Percentiles rank a stretch among this genome's conserved stretches.
phyloP scores from a whole-genome alignment of 345 rosid species.

The Noccaea caerulescens region DNA sequence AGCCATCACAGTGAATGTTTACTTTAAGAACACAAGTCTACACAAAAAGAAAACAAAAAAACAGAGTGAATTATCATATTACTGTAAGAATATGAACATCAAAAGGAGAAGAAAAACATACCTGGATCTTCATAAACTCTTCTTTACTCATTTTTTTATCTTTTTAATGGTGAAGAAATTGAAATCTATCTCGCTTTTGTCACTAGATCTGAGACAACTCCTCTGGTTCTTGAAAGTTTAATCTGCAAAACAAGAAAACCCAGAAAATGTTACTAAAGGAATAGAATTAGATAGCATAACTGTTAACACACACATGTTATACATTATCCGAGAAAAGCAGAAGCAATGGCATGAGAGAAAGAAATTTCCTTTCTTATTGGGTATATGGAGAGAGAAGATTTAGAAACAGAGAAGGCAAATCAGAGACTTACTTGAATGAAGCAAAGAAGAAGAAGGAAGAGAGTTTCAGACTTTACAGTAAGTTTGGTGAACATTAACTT shows the following conservation, averaged over 20 bases:
- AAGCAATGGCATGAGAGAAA: slow-evolving; percentile 38
- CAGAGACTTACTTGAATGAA: slow-evolving; percentile 46
- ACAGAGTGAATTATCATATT: slow-evolving; percentile 29
- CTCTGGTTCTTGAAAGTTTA: slow-evolving; percentile 23
- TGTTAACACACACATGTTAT: background rate
- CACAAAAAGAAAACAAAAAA: slow-evolving; percentile 50
- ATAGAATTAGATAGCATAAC: slow-evolving; percentile 3
- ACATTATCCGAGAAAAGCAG: slow-evolving; percentile 34
- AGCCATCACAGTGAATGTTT: slow-evolving; percentile 97
- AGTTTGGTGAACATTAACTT: slow-evolving; percentile 55
- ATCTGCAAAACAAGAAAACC: slow-evolving; percentile 21
- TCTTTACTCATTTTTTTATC: slow-evolving; percentile 89
- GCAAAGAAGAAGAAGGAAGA: slow-evolving; percentile 41
- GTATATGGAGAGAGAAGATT: slow-evolving; percentile 28
- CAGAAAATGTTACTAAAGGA: slow-evolving; percentile 13
- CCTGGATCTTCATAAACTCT: slow-evolving; percentile 98
- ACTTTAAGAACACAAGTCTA: slow-evolving; percentile 95
- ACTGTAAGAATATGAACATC: background rate
- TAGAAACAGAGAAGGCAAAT: slow-evolving; percentile 30
- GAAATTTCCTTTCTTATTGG: slow-evolving; percentile 20
- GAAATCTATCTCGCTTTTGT: slow-evolving; percentile 18
- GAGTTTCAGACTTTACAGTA: slow-evolving; percentile 40
- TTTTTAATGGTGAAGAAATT: slow-evolving; percentile 1
- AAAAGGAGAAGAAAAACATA: slow-evolving; percentile 25
- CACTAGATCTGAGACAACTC: slow-evolving; percentile 57